A percentile compares a stretch with the other conserved stretches of the same genome.
Conservation (phyloP, 176 grass and related monocot genomes). For the Lolium multiflorum region DNA sequence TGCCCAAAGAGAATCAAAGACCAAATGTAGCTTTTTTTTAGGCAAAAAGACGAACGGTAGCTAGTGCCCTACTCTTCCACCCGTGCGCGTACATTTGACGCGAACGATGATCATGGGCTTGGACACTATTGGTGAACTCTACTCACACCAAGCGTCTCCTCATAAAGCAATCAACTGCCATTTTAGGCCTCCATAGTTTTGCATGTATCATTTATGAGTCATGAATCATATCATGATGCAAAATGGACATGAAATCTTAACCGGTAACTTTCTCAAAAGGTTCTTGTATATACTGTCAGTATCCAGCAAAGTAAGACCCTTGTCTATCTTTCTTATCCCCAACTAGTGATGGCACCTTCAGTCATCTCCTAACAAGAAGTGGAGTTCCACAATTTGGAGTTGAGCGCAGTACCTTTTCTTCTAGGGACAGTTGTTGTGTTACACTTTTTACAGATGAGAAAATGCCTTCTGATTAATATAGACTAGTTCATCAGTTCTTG, state of each 20-base stretch:
- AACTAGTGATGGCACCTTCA: slow-evolving; percentile 35
- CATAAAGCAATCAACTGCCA: not conserved
- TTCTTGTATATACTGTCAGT: too few relatives aligned
- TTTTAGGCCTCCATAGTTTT: not conserved
- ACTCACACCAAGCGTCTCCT: slow-evolving; percentile 5
- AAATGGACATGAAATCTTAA: not conserved
- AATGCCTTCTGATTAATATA: not conserved
- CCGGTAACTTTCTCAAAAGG: too few relatives aligned
- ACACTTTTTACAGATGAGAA: too few relatives aligned
- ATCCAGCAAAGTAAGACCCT: not conserved
- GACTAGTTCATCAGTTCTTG: not conserved
- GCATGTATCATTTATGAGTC: slow-evolving; percentile 8
- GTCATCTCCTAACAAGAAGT: slow-evolving; percentile 16
- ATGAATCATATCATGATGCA: not conserved
- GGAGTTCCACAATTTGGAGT: not conserved
- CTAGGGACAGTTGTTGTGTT: too few relatives aligned
- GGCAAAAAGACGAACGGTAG: not conserved
- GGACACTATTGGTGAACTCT: not conserved
- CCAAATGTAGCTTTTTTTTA: too few relatives aligned
- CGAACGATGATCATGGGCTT: not conserved
- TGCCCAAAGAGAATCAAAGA: not conserved
- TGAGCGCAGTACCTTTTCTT: not conserved
- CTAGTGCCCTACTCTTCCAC: not conserved
- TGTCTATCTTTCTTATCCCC: slow-evolving; percentile 33
- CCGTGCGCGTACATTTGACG: not conserved